These are phyloP conservation scores for Phytophthora macrochlamydospora DNA, from an alignment of 352 stramenopile genomes.

Conservation along the genomic window DNA sequence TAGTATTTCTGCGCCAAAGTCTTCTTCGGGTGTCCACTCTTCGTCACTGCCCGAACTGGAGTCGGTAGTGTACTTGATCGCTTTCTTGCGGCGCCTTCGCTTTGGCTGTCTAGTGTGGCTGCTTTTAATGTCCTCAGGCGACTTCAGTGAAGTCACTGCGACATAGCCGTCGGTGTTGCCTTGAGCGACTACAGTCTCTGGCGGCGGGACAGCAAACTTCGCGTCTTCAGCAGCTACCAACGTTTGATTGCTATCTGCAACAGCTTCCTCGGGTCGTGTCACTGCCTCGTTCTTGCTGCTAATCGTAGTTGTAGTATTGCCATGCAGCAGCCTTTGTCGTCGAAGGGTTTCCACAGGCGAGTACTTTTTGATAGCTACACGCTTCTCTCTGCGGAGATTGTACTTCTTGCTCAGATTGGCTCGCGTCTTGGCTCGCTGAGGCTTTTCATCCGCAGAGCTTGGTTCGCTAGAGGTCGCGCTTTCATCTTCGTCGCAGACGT, in stretches of 20 bases:
- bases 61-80: neutral
- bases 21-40: neutral
- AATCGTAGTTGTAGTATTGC: no score
- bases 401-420: neutral
- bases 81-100: neutral
- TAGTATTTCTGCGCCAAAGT: neutral
- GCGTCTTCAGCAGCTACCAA: no score
- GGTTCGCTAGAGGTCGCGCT: neutral
- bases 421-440: neutral
- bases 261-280: no score
- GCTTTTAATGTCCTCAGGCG: no score
- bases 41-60: neutral
- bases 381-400: neutral
- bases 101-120: neutral
- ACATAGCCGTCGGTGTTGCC: no score
- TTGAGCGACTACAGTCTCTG: no score
- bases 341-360: no score
- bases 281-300: no score
- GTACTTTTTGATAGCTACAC: neutral
- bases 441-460: neutral
- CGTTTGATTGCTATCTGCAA: no score
- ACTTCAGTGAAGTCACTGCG: no score
- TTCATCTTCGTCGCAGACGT: neutral
- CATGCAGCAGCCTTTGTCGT: no score
- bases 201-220: no score